A percentile compares a stretch with the other conserved stretches of the same genome.
Evolutionary conservation across 129 eudicot species (phyloP).

Genomic region (Lonicera japonica): DNA sequence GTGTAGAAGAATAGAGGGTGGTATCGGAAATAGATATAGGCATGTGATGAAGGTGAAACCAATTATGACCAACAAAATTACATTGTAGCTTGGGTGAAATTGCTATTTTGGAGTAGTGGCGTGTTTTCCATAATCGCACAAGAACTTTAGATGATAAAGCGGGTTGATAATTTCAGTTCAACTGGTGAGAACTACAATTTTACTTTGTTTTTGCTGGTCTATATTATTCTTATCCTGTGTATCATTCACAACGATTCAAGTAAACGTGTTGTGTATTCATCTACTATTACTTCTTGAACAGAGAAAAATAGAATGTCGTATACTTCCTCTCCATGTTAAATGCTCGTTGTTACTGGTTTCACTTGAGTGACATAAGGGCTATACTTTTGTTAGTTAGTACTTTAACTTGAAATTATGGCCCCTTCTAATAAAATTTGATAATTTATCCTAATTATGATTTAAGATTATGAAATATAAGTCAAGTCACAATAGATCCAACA

Average conservation of each 20-base stretch:
- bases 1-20: constrained; percentile 54
- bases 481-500: no score
- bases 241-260: background rate
- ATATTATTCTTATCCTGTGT: no score
- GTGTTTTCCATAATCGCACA: background rate
- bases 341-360: background rate
- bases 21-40: constrained; percentile 48
- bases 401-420: no score
- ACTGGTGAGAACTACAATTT: constrained; percentile 1
- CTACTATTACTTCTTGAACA: background rate
- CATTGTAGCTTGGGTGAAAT: constrained; percentile 1
- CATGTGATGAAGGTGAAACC: constrained; percentile 70
- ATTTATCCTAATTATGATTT: no score
- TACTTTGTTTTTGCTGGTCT: background rate
- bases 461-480: no score
- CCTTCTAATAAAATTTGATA: no score
- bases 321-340: background rate
- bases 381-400: no score
- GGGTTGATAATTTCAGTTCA: background rate
- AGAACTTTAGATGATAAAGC: background rate
- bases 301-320: background rate
- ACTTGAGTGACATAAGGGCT: no score
- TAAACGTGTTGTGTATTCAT: background rate
- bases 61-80: constrained; percentile 21
- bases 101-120: background rate